Evolutionary conservation across 2,329 filamentous ascomycete genomes (phyloP).

Genomic region (Salinomyces thailandicus): DNA sequence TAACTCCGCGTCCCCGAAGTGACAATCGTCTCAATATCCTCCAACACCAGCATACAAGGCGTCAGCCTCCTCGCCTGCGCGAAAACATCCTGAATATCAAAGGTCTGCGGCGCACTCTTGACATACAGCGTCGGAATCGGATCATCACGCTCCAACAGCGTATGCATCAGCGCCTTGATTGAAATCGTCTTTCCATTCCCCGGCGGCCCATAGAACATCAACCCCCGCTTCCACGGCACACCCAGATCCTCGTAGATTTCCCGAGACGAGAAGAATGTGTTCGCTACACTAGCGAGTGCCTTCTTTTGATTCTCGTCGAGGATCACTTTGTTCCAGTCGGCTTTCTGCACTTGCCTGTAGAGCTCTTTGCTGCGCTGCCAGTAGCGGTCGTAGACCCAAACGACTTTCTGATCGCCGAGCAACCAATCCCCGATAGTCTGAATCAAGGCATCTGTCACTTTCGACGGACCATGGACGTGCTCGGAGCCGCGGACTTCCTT

Average conservation of each 20-base stretch:
- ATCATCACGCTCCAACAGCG: constrained; percentile 27
- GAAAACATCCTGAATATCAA: constrained; percentile 45
- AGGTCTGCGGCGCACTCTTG: constrained; percentile 25
- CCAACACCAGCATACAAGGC: constrained; percentile 60
- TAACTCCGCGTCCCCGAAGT: constrained; percentile 52
- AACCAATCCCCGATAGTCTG: constrained; percentile 30
- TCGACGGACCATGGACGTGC: constrained; percentile 25
- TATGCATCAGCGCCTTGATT: constrained; percentile 30
- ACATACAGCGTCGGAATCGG: constrained; percentile 33
- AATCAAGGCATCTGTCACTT: constrained; percentile 29
- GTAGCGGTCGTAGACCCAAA: constrained; percentile 35
- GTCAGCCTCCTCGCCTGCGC: constrained; percentile 49
- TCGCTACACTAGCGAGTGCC: constrained; percentile 29
- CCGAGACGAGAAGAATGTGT: constrained; percentile 32
- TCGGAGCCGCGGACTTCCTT: constrained; percentile 28
- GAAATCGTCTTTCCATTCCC: constrained; percentile 36
- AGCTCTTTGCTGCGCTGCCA: constrained; percentile 32
- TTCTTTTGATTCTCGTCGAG: constrained; percentile 35
- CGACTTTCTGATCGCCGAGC: constrained; percentile 24
- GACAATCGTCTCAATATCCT: constrained; percentile 60
- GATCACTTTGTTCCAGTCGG: constrained; percentile 38
- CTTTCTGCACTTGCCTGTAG: constrained; percentile 31
- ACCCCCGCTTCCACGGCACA: constrained; percentile 39
- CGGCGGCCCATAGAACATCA: constrained; percentile 30
- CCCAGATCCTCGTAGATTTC: constrained; percentile 33